These are phyloP conservation scores for Mycena leptocephala DNA, from an alignment of 768 basidiomycete genomes.

Conservation along the genomic window DNA sequence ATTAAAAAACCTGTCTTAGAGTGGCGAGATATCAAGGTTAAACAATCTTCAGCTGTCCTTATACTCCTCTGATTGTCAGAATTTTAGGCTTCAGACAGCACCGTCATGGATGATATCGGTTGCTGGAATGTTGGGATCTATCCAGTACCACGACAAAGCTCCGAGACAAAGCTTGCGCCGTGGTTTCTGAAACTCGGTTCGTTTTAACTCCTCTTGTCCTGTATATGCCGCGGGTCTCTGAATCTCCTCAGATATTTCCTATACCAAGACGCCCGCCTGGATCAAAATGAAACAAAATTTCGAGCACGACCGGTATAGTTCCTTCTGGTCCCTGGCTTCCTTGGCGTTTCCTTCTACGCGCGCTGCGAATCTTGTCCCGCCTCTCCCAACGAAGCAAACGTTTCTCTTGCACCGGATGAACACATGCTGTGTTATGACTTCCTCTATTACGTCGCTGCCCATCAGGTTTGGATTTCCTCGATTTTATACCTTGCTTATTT, in stretches of 20 bases:
- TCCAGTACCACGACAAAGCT: conserved; percentile 32
- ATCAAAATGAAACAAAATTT: conserved; percentile 37
- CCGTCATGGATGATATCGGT: conserved; percentile 42
- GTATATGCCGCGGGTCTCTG: conserved; percentile 31
- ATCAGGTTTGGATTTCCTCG: conserved; percentile 31
- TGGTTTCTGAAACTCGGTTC: conserved; percentile 31
- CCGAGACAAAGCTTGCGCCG: conserved; percentile 35
- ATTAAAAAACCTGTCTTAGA: conserved; percentile 51
- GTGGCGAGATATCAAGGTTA: conserved; percentile 55
- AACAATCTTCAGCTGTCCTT: not conserved
- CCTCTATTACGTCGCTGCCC: conserved; percentile 41
- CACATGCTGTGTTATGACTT: conserved; percentile 43
- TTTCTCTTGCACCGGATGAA: conserved; percentile 38
- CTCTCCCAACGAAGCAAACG: conserved; percentile 30
- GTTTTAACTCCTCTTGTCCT: conserved; percentile 16
- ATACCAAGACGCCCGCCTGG: conserved; percentile 40
- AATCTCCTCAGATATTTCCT: conserved; percentile 43
- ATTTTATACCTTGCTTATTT: not conserved
- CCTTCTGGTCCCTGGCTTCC: conserved; percentile 41
- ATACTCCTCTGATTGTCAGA: not conserved
- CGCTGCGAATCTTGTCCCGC: conserved; percentile 26
- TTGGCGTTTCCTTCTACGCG: conserved; percentile 38
- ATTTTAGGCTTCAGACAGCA: conserved; percentile 13
- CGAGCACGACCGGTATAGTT: conserved; percentile 37
- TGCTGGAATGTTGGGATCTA: conserved; percentile 48